Evolutionary conservation across 2,329 filamentous ascomycete species (phyloP).

Genomic region (Ilyonectria robusta): DNA sequence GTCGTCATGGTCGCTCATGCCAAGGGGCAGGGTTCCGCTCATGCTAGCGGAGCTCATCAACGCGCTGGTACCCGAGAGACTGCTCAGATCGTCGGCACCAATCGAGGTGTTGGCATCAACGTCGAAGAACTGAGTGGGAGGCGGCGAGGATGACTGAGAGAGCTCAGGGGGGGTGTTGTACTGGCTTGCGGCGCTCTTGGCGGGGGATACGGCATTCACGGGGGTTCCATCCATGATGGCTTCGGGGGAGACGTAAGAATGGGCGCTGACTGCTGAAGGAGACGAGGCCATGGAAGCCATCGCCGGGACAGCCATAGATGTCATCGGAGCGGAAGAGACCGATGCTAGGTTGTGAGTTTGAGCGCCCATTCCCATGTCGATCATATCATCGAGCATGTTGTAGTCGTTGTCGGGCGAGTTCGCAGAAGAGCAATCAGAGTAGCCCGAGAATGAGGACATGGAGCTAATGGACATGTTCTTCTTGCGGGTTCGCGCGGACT

Average conservation of each 20-base stretch:
- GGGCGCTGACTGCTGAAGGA: constrained; percentile 55
- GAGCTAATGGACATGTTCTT: constrained; percentile 66
- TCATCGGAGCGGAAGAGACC: constrained; percentile 64
- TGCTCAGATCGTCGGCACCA: constrained; percentile 50
- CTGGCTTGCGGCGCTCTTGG: constrained; percentile 65
- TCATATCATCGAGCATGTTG: constrained; percentile 63
- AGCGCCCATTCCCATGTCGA: constrained; percentile 58
- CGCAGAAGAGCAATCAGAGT: constrained; percentile 69
- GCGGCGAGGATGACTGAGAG: constrained; percentile 72
- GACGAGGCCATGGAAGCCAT: constrained; percentile 55
- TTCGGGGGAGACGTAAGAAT: constrained; percentile 64
- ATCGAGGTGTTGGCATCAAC: constrained; percentile 57
- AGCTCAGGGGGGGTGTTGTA: constrained; percentile 73
- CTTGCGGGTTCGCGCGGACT: constrained; percentile 70
- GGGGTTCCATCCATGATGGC: constrained; percentile 57
- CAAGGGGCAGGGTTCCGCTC: constrained; percentile 51
- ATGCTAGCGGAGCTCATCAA: constrained; percentile 53
- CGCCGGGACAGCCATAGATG: constrained; percentile 50
- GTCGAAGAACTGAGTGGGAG: constrained; percentile 63
- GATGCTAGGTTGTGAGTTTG: constrained; percentile 50
- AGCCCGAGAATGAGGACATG: constrained; percentile 68
- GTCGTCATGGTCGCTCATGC: constrained; percentile 58
- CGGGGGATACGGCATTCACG: constrained; percentile 61
- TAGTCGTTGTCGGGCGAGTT: constrained; percentile 68
- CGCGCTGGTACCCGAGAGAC: constrained; percentile 48